These are phyloP conservation scores for Cyanidiococcus yangmingshanensis DNA, from an alignment of 23 red algal genomes.

Conservation along the genomic window DNA sequence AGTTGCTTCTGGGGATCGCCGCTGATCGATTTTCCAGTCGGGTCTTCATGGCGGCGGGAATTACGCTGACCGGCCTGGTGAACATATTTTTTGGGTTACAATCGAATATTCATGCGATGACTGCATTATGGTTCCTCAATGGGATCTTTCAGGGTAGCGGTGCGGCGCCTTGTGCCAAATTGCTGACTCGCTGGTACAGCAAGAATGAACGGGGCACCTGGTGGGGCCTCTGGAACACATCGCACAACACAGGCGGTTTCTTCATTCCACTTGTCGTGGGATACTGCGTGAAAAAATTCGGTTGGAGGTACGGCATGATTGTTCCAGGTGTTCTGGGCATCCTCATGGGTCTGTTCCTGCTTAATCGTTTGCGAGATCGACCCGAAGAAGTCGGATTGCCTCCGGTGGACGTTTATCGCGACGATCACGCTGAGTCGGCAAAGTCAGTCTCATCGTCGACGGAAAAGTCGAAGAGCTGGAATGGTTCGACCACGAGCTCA, in stretches of 20 bases:
- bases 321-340: slow-evolving; percentile 79
- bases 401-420: slow-evolving; percentile 51
- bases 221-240: slow-evolving; percentile 99
- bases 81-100: slow-evolving; percentile 97
- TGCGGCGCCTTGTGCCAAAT: slow-evolving; percentile 88
- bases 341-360: slow-evolving; percentile 69
- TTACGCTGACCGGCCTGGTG: slow-evolving; percentile 79
- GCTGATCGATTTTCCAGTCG: slow-evolving; percentile 89
- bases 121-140: slow-evolving; percentile 74
- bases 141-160: slow-evolving; percentile 94
- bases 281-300: slow-evolving; percentile 75
- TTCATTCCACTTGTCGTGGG: slow-evolving; percentile 89
- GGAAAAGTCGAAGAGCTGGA: neutral
- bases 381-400: slow-evolving; percentile 77
- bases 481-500: slow-evolving; percentile 13
- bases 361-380: slow-evolving; percentile 68
- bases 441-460: neutral
- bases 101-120: slow-evolving; percentile 52
- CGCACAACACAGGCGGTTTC: slow-evolving; percentile 98
- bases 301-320: slow-evolving; percentile 98
- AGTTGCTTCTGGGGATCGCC: slow-evolving; percentile 77
- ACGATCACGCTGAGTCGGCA: slow-evolving; percentile 21
- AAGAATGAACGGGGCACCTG: slow-evolving; percentile 90
- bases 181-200: slow-evolving; percentile 95
- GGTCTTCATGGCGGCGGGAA: slow-evolving; percentile 81